Conservation (phyloP, 2,329 filamentous ascomycete species). For the Exserohilum turcica region DNA sequence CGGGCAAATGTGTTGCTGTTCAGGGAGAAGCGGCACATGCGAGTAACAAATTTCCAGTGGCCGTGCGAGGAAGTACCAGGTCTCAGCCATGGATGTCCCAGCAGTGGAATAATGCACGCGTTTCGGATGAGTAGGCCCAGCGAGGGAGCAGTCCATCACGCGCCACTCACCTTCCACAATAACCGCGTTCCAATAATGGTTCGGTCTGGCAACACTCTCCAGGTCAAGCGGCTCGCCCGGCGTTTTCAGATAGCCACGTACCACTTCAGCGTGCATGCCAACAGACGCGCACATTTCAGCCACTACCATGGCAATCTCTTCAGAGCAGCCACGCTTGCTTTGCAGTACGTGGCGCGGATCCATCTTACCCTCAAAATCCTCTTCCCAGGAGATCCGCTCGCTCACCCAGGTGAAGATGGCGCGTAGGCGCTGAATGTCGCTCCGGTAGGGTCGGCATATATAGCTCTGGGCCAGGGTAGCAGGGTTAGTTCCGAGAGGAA, state of each 20-base stretch:
- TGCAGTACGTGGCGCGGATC: conserved; percentile 85
- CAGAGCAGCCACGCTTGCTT: conserved; percentile 78
- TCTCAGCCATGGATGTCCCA: conserved; percentile 72
- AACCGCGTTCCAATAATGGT: conserved; percentile 98
- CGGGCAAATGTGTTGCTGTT: conserved; percentile 92
- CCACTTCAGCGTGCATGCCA: conserved; percentile 83
- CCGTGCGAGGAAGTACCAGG: conserved; percentile 90
- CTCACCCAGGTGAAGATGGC: conserved; percentile 98
- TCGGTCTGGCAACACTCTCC: conserved; percentile 80
- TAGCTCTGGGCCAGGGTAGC: conserved; percentile 85
- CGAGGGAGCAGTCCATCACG: conserved; percentile 91
- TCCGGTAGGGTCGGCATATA: conserved; percentile 90
- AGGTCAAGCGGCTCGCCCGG: conserved; percentile 79
- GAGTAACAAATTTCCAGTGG: conserved; percentile 94
- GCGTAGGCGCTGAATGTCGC: conserved; percentile 87
- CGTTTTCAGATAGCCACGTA: conserved; percentile 87
- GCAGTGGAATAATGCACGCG: conserved; percentile 77
- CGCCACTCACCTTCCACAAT: conserved; percentile 94
- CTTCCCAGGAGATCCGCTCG: conserved; percentile 95
- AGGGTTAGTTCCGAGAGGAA: conserved; percentile 82
- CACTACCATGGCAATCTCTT: conserved; percentile 88
- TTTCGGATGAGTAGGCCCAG: conserved; percentile 86
- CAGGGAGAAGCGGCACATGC: conserved; percentile 84
- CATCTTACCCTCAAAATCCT: conserved; percentile 84
- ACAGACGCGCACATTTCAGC: conserved; percentile 93